A percentile compares a stretch with the other conserved stretches of the same genome.
Evolutionary conservation across 2,329 filamentous ascomycete genomes (phyloP).

Genomic region (Hortaea sp.): DNA sequence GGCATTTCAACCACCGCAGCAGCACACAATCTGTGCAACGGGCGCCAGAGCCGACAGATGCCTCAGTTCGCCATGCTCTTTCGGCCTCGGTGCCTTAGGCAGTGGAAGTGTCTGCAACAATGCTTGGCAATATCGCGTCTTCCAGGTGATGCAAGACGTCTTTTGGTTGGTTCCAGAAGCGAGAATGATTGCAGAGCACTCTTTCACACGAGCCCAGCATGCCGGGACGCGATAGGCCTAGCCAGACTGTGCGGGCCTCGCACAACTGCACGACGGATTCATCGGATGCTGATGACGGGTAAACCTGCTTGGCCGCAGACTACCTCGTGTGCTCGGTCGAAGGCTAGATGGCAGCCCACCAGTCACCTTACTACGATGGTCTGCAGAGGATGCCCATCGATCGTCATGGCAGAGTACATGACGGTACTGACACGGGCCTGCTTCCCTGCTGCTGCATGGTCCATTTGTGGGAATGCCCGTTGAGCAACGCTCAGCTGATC

Average conservation of each 20-base stretch:
- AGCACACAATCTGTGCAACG: no score
- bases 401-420: background rate
- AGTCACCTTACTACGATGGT: conserved; percentile 39
- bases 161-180: background rate
- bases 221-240: background rate
- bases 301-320: conserved; percentile 1
- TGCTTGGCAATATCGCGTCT: background rate
- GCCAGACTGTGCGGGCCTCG: background rate
- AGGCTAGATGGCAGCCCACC: conserved; percentile 17
- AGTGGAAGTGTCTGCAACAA: background rate
- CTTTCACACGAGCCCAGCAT: conserved; percentile 3
- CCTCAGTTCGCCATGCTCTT: background rate
- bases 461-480: conserved; percentile 18
- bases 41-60: background rate
- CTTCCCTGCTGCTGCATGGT: conserved; percentile 11
- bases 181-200: background rate
- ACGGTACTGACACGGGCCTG: conserved; percentile 9
- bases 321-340: background rate
- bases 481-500: conserved; percentile 29
- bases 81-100: conserved; percentile 1
- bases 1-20: no score
- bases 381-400: conserved; percentile 26
- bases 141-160: background rate
- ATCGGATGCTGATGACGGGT: conserved; percentile 1
- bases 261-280: background rate